Percentiles rank a stretch among this genome's conserved stretches.
phyloP scores from a whole-genome alignment of 495 filamentous ascomycete genomes.

The Astrothelium macrocarpum region DNA sequence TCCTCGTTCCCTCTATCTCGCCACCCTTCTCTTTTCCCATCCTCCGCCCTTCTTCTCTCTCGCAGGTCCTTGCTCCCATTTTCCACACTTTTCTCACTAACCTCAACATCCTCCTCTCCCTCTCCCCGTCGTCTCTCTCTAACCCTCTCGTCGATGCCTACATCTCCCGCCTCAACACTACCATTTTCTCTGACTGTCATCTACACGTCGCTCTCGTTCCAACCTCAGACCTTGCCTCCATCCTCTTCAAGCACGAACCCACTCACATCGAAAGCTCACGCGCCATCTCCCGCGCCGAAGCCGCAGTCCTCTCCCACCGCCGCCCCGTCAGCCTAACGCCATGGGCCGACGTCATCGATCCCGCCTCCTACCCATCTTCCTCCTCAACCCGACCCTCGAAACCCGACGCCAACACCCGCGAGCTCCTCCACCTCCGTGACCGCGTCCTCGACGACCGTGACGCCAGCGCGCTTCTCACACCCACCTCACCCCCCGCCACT shows the following conservation, averaged over 20 bases:
- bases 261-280: background rate
- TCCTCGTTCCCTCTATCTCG: background rate
- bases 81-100: background rate
- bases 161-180: background rate
- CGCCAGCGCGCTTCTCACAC: background rate
- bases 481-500: background rate
- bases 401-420: background rate
- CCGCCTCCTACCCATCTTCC: background rate
- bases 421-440: background rate
- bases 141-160: background rate
- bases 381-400: background rate
- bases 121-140: background rate
- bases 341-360: background rate
- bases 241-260: background rate
- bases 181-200: background rate
- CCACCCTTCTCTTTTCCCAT: background rate
- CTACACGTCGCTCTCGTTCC: background rate
- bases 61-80: background rate
- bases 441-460: background rate
- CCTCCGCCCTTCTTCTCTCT: background rate
- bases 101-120: slow-evolving; percentile 1
- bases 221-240: background rate
- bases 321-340: background rate
- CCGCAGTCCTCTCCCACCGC: background rate
- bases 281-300: background rate